These are phyloP conservation scores for Neohortaea acidophila DNA, from an alignment of 495 filamentous ascomycete species.

Conservation along the genomic window DNA sequence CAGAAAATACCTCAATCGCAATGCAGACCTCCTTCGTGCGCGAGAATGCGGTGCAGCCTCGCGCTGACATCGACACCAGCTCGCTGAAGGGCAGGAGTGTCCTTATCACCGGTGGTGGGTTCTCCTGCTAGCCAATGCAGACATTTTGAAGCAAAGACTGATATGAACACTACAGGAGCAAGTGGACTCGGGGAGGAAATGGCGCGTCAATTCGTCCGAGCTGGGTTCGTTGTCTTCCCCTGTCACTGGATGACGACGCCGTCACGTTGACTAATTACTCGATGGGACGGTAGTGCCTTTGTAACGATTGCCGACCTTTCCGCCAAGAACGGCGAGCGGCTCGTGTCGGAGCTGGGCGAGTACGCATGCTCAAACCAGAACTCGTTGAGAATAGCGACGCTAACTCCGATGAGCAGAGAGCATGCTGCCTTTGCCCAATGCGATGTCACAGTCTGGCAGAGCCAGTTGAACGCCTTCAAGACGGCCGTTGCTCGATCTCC, in stretches of 20 bases:
- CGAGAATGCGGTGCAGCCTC: not conserved
- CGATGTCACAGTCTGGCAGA: slow-evolving; percentile 44
- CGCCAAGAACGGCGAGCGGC: not conserved
- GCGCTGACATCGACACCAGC: not conserved
- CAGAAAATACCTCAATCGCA: no score
- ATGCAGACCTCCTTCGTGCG: not conserved
- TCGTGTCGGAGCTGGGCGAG: slow-evolving; percentile 8
- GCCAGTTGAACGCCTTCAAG: slow-evolving; percentile 46
- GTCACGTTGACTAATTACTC: no score
- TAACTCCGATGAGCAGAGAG: not conserved
- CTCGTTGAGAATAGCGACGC: not conserved
- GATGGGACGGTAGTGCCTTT: slow-evolving; percentile 5
- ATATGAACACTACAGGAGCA: not conserved
- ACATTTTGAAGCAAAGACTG: not conserved
- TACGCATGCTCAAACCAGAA: not conserved
- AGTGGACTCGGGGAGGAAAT: slow-evolving; percentile 7
- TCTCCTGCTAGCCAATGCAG: not conserved
- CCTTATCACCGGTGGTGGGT: slow-evolving; percentile 9
- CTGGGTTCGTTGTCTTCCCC: slow-evolving; percentile 1
- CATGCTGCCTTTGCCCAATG: slow-evolving; percentile 27
- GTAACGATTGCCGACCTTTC: slow-evolving; percentile 13
- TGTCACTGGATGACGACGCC: no score
- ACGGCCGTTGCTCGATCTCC: slow-evolving; percentile 37
- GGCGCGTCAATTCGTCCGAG: slow-evolving; percentile 1
- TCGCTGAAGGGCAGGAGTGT: slow-evolving; percentile 9